Evolutionary conservation across 495 filamentous ascomycete genomes (phyloP).

Genomic region (Aspergillus baeticus): DNA sequence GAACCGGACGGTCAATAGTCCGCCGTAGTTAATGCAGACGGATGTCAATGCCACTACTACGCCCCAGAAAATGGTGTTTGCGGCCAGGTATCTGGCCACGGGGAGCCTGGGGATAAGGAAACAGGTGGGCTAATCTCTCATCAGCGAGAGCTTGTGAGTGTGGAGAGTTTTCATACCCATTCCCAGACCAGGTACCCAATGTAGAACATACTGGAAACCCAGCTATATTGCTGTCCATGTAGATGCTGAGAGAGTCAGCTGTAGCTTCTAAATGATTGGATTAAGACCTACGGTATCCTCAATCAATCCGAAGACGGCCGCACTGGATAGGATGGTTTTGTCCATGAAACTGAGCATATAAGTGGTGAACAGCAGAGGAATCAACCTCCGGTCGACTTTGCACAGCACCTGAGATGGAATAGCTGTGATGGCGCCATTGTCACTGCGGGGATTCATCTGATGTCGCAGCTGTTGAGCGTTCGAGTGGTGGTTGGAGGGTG

Average conservation of each 20-base stretch:
- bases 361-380: conserved; percentile 37
- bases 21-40: conserved; percentile 35
- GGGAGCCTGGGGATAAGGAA: conserved; percentile 55
- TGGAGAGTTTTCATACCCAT: conserved; percentile 1
- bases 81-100: conserved; percentile 50
- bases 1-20: conserved; percentile 42
- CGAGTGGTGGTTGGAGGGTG: too few species aligned
- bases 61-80: conserved; percentile 58
- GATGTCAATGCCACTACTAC: conserved; percentile 50
- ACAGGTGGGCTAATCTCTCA: conserved; percentile 30
- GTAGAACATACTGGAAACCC: conserved; percentile 61
- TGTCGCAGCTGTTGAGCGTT: background rate
- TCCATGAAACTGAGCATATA: conserved; percentile 49
- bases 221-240: conserved; percentile 56
- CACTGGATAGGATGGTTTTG: conserved; percentile 55
- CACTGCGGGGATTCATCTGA: background rate
- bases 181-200: conserved; percentile 55
- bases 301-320: conserved; percentile 47
- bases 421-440: background rate
- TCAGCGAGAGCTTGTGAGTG: conserved; percentile 20
- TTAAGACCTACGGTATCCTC: conserved; percentile 33
- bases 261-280: background rate
- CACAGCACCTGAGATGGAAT: conserved; percentile 17
- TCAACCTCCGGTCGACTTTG: conserved; percentile 48
- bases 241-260: conserved; percentile 35